Percentiles rank a stretch among this genome's conserved stretches.
Evolutionary conservation across 1,139 yeast species (phyloP).

Genomic region (Pichia sp.): DNA sequence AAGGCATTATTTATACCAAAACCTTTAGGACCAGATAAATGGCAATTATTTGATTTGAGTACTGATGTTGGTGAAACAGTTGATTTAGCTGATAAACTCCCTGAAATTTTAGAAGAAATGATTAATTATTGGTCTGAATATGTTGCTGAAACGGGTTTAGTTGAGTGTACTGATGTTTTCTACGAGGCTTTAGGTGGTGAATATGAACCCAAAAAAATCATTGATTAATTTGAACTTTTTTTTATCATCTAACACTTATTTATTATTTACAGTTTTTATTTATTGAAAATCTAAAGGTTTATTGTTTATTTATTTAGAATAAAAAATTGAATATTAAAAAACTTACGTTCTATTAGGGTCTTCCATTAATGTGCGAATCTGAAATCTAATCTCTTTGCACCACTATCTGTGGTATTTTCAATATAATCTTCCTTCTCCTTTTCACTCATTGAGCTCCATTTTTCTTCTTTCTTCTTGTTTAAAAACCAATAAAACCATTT

Average conservation of each 20-base stretch:
- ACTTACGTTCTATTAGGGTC: too few relatives aligned
- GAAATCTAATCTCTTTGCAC: constrained; percentile 52
- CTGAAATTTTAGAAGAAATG: constrained; percentile 34
- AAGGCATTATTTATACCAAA: constrained; percentile 44
- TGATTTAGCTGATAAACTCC: constrained; percentile 33
- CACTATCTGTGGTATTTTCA: constrained; percentile 38
- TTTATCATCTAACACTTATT: too few relatives aligned
- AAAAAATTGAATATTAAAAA: too few relatives aligned
- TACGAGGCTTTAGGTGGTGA: constrained; percentile 9
- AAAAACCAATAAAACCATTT: constrained; percentile 40
- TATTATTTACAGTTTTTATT: too few relatives aligned
- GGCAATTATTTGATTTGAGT: constrained; percentile 43
- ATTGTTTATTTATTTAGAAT: too few relatives aligned
- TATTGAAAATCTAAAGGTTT: too few relatives aligned
- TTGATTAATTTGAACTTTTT: too few relatives aligned
- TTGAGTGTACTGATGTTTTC: constrained; percentile 27
- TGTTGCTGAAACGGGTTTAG: constrained; percentile 48
- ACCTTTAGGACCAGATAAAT: constrained; percentile 42
- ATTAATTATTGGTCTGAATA: constrained; percentile 45
- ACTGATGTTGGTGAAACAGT: constrained; percentile 39
- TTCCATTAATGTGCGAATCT: constrained; percentile 19
- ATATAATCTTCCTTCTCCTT: constrained; percentile 44
- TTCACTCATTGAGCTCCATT: constrained; percentile 41
- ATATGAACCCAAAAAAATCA: constrained; percentile 4
- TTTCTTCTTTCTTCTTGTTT: constrained; percentile 37